Evolutionary conservation across 208 protist genomes (phyloP), one percentile per base, ranked within the genome.

Genomic region (Crithidia thermophila): DNA sequence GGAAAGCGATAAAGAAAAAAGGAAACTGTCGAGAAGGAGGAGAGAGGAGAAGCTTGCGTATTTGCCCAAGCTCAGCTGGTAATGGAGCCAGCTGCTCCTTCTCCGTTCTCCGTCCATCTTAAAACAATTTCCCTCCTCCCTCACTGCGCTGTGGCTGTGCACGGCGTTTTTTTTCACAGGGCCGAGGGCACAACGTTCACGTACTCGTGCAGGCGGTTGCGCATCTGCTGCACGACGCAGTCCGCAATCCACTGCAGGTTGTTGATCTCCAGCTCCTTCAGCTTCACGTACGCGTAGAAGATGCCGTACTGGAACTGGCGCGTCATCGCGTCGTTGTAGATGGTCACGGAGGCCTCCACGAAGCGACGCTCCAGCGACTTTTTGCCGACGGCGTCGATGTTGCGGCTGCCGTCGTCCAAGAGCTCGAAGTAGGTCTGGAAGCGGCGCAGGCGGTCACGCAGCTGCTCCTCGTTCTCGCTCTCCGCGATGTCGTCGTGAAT

Each of bases 231-330:
- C 60, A 88, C 79, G 18, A 98, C 91, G 75, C 94, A 98, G 58
- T 98, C 93, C 4, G 91, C 62, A 52, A 98, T 97, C 92, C 92
- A 97, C 62, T 94, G 82, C 42, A 98, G 70, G 66, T 98, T 98
- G 50, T 85, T 88, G 67, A 96, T 92, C 81, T 98, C 94, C 63
- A 96, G 72, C 75, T 97, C 94, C 79, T 94, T 95, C 61, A 98
- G 81, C 75, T 97, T 97, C 50, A 95, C 81, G 70, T 92, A 98
- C 28, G 95, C 87, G 72, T 98, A 98, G 62, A 96, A 98, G 21
- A 91, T 73, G 60, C 92, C 93, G 80, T 95, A 98, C 75, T 97
- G 92, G 61, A 96, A 98, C 82, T 95, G 90, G 13, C 89, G 82
- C 23, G 84, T 85, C 74, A 98, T 82, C 9, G 91, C 86, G 51